These are phyloP conservation scores for Phytopythium aichiense DNA, from an alignment of 352 stramenopile genomes.

Conservation along the genomic window DNA sequence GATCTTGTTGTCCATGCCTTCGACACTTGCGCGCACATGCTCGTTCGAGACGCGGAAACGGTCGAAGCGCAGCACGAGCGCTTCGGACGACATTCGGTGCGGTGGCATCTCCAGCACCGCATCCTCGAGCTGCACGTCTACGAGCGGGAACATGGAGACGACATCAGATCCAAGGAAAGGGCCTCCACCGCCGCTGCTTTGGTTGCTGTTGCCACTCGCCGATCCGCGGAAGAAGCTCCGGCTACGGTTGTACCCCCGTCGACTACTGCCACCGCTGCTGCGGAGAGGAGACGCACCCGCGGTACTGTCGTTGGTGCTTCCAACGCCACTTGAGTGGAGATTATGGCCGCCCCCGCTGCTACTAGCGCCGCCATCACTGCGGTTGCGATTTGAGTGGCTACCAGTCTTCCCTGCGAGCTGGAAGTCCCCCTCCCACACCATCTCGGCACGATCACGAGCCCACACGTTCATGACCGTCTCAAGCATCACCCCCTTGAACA, in stretches of 20 bases:
- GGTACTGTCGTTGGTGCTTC: background rate
- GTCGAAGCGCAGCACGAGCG: conserved; percentile 68
- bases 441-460: conserved; percentile 55
- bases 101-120: conserved; percentile 72
- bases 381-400: conserved; percentile 2
- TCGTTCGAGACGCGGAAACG: conserved; percentile 65
- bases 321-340: background rate
- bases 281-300: conserved; percentile 1
- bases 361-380: conserved; percentile 3
- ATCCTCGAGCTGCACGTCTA: conserved; percentile 69
- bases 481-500: conserved; percentile 58
- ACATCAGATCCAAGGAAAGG: conserved; percentile 58
- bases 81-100: conserved; percentile 74
- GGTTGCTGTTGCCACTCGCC: background rate
- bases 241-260: background rate
- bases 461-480: conserved; percentile 55
- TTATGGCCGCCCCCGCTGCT: background rate
- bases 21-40: conserved; percentile 50
- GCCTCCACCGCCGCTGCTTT: background rate
- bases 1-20: conserved; percentile 67
- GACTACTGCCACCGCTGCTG: conserved; percentile 2
- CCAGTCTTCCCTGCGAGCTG: conserved; percentile 33
- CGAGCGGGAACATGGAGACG: conserved; percentile 77
- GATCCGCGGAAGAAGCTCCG: background rate
- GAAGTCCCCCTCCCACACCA: conserved; percentile 75